phyloP scores from a whole-genome alignment of 2,329 filamentous ascomycete species.

The Albifimbria verrucaria region DNA sequence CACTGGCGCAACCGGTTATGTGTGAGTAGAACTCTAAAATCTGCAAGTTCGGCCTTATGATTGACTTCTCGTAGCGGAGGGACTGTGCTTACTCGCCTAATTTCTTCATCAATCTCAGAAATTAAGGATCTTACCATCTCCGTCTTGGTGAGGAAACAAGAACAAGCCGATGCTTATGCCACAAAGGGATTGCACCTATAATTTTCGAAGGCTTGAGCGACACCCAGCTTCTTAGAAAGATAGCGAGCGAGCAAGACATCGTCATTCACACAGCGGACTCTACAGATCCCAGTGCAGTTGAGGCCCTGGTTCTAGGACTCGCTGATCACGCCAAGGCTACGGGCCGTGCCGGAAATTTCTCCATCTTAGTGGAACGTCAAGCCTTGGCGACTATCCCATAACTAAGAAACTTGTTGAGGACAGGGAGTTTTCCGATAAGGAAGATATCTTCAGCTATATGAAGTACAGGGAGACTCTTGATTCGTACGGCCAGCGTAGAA shows the following conservation, averaged over 20 bases:
- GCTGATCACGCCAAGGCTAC: constrained; percentile 30
- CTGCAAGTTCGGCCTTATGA: too few relatives aligned
- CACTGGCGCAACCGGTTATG: too few relatives aligned
- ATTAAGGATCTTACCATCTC: constrained; percentile 16
- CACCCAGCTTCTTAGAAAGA: constrained; percentile 11
- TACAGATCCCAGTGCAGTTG: constrained; percentile 32
- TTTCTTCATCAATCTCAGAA: constrained; percentile 13
- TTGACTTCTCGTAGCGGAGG: constrained; percentile 16
- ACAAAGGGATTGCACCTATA: constrained; percentile 16
- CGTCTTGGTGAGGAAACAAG: constrained; percentile 21
- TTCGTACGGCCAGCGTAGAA: constrained; percentile 39
- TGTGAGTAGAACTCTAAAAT: too few relatives aligned
- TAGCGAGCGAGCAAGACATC: constrained; percentile 25
- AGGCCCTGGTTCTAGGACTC: constrained; percentile 40
- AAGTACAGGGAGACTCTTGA: constrained; percentile 30
- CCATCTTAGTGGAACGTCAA: constrained; percentile 42
- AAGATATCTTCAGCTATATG: constrained; percentile 41
- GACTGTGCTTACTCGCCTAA: constrained; percentile 17
- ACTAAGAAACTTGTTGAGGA: constrained; percentile 22
- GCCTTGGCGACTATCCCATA: constrained; percentile 38
- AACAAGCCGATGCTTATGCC: constrained; percentile 18
- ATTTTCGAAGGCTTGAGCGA: constrained; percentile 21
- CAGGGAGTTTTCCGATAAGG: constrained; percentile 37
- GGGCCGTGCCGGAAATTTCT: constrained; percentile 33
- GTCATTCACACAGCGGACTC: constrained; percentile 41